Conservation (phyloP, 1,284 basidiomycete genomes). For the Microbotryomycetes sp. region DNA sequence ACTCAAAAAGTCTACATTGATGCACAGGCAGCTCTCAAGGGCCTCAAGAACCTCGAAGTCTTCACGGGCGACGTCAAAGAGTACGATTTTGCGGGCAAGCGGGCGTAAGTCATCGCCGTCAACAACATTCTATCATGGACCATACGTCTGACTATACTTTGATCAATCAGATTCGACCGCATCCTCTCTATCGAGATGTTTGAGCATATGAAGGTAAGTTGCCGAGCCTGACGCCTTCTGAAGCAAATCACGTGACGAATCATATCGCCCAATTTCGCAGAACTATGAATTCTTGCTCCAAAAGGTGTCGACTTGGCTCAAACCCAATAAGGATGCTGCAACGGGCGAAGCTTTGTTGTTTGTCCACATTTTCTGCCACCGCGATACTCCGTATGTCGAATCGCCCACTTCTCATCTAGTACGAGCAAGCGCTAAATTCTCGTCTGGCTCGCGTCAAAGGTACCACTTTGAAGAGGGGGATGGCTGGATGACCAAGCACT, state of each 20-base stretch:
- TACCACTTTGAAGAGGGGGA: slow-evolving; percentile 68
- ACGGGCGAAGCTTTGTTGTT: slow-evolving; percentile 52
- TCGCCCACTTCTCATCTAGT: not conserved
- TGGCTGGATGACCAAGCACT: slow-evolving; percentile 70
- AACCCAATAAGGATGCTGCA: slow-evolving; percentile 42
- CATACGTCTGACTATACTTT: slow-evolving; percentile 1
- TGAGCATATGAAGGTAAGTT: slow-evolving; percentile 57
- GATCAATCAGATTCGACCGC: slow-evolving; percentile 55
- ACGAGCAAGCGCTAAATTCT: not conserved
- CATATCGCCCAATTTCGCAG: slow-evolving; percentile 35
- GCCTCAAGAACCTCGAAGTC: slow-evolving; percentile 56
- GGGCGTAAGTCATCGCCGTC: slow-evolving; percentile 44
- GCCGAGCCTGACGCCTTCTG: not conserved
- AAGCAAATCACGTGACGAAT: not conserved
- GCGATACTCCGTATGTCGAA: slow-evolving; percentile 41
- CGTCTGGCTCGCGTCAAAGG: slow-evolving; percentile 41
- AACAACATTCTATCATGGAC: not conserved
- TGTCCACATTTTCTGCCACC: slow-evolving; percentile 69
- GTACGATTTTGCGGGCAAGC: slow-evolving; percentile 53
- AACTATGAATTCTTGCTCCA: slow-evolving; percentile 60
- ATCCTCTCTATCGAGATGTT: slow-evolving; percentile 77
- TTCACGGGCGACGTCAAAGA: slow-evolving; percentile 66
- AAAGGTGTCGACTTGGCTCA: slow-evolving; percentile 64
- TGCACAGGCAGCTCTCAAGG: slow-evolving; percentile 48
- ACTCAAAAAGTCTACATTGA: slow-evolving; percentile 68